phyloP scores from a whole-genome alignment of 106 monocot species.

The Amphibolis antarctica region DNA sequence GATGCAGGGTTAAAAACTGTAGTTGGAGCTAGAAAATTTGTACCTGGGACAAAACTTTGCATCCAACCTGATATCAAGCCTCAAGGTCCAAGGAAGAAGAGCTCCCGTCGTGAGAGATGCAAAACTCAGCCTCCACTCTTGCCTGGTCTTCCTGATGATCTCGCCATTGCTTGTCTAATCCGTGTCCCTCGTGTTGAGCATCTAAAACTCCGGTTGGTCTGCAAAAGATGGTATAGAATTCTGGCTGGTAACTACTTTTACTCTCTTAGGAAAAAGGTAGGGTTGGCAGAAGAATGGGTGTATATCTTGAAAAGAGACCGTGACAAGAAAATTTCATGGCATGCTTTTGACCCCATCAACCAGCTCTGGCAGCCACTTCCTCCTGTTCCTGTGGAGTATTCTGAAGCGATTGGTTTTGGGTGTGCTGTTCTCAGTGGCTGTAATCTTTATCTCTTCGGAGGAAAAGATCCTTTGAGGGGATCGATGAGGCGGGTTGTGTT shows the following conservation, averaged over 20 bases:
- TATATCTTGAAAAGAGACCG: conserved; percentile 19
- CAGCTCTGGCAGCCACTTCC: conserved; percentile 19
- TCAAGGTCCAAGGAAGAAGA: conserved; percentile 9
- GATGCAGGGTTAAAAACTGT: conserved; percentile 22
- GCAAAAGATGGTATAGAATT: conserved; percentile 15
- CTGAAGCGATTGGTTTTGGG: conserved; percentile 20
- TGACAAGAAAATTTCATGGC: conserved; percentile 17
- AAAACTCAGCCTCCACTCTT: conserved; percentile 7
- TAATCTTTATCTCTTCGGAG: conserved; percentile 21
- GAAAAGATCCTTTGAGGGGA: conserved; percentile 14
- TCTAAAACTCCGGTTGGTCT: conserved; percentile 16
- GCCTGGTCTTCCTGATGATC: conserved; percentile 22
- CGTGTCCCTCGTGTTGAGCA: conserved; percentile 21
- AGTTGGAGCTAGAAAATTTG: conserved; percentile 20
- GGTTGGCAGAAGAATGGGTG: conserved; percentile 20
- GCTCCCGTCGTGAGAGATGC: conserved; percentile 1
- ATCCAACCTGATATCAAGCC: conserved; percentile 18
- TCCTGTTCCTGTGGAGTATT: conserved; percentile 16
- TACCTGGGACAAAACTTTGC: conserved; percentile 22
- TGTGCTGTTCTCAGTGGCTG: conserved; percentile 24
- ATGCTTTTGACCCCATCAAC: conserved; percentile 19
- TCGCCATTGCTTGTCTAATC: conserved; percentile 17
- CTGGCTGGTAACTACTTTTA: conserved; percentile 19
- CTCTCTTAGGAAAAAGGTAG: conserved; percentile 12
- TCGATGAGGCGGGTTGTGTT: conserved; percentile 20